Conservation (phyloP, 768 basidiomycete species). For the Leccinum uliginosum region DNA sequence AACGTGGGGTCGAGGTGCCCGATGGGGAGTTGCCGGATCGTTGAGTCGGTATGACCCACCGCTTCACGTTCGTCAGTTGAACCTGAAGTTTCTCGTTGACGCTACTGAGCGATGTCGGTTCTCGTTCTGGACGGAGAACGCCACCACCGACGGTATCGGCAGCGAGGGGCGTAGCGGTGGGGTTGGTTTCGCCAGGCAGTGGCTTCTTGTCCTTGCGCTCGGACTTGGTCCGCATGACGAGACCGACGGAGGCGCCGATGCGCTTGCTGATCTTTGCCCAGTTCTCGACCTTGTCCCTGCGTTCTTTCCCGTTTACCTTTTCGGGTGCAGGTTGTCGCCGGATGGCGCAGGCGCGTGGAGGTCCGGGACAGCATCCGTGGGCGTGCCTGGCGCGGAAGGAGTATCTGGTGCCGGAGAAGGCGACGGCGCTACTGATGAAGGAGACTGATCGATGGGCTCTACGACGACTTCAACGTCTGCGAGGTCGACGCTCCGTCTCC, state of each 20-base stretch:
- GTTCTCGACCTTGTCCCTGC: conserved; percentile 37
- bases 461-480: conserved; percentile 31
- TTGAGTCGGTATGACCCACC: conserved; percentile 20
- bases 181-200: conserved; percentile 1
- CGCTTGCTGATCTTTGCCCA: conserved; percentile 67
- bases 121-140: conserved; percentile 12
- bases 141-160: conserved; percentile 3
- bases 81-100: conserved; percentile 24
- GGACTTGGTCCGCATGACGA: conserved; percentile 32
- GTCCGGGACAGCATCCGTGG: conserved; percentile 6
- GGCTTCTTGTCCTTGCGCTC: conserved; percentile 36
- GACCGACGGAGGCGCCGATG: conserved; percentile 55
- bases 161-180: conserved; percentile 7
- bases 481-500: conserved; percentile 33
- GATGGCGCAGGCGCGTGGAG: conserved; percentile 3
- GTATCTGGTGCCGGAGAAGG: conserved; percentile 8
- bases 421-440: neutral
- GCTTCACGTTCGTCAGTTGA: conserved; percentile 25
- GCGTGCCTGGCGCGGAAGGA: conserved; percentile 14
- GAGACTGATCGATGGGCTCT: conserved; percentile 1
- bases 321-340: conserved; percentile 33
- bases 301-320: conserved; percentile 35
- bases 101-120: conserved; percentile 19
- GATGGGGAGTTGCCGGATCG: conserved; percentile 18
- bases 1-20: conserved; percentile 15